These are phyloP conservation scores for Lentinula lateritia DNA, from an alignment of 768 basidiomycete genomes.

Conservation along the genomic window DNA sequence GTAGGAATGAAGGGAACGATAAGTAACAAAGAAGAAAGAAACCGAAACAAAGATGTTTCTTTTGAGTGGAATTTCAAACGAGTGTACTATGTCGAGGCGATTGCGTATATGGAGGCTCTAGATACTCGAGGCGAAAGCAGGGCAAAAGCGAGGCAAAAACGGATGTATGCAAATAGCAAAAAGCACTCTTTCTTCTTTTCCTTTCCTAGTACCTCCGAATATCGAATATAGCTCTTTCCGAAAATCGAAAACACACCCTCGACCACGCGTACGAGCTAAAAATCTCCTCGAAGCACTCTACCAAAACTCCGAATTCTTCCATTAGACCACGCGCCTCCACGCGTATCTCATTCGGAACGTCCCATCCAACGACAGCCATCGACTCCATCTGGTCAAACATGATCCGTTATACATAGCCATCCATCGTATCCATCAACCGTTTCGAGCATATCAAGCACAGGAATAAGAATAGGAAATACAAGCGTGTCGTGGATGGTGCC, in stretches of 20 bases:
- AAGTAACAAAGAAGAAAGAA: not conserved
- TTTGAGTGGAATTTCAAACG: not conserved
- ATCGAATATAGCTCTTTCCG: not conserved
- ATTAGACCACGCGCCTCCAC: not conserved
- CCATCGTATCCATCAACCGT: too few species aligned
- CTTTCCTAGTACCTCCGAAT: not conserved
- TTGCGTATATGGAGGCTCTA: slow-evolving; percentile 3
- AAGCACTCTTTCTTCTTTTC: not conserved
- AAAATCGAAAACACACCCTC: not conserved
- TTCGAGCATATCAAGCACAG: too few species aligned
- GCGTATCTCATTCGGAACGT: not conserved
- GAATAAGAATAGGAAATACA: not conserved
- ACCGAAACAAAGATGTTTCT: not conserved
- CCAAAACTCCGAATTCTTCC: not conserved
- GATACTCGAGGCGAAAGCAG: not conserved
- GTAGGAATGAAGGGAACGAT: not conserved
- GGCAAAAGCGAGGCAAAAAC: not conserved
- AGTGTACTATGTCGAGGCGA: not conserved
- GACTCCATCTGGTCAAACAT: too few species aligned
- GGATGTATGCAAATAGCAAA: not conserved
- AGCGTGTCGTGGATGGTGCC: too few species aligned
- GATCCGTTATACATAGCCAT: too few species aligned
- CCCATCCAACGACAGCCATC: too few species aligned
- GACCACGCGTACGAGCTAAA: not conserved
- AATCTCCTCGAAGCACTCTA: not conserved